These are phyloP conservation scores for Ustilago vetiveriae DNA, from an alignment of 1,284 basidiomycete genomes.

Conservation along the genomic window DNA sequence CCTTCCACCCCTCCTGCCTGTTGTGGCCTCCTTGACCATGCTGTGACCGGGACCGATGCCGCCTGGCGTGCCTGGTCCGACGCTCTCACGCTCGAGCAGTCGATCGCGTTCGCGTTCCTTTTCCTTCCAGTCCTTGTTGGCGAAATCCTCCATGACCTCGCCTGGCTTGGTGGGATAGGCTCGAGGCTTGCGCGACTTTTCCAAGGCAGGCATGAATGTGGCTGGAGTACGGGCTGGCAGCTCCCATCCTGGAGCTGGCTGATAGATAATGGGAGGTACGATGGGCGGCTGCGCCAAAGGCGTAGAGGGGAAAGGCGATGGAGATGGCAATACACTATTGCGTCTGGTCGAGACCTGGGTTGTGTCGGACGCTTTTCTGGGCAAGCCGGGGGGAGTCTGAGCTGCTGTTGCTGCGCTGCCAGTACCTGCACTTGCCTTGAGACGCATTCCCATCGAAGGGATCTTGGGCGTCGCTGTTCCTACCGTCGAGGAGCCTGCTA, in stretches of 20 bases:
- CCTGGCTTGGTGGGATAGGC: constrained; percentile 58
- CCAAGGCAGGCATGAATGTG: constrained; percentile 50
- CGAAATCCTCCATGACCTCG: constrained; percentile 63
- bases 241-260: constrained; percentile 54
- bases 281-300: constrained; percentile 17
- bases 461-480: constrained; percentile 23
- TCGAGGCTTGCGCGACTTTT: constrained; percentile 39
- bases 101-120: constrained; percentile 58
- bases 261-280: constrained; percentile 19
- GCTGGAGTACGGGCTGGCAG: constrained; percentile 51
- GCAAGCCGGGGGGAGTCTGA: constrained; percentile 33
- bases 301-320: constrained; percentile 41
- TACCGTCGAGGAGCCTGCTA: no score
- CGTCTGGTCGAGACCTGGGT: constrained; percentile 37
- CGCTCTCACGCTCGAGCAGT: constrained; percentile 44
- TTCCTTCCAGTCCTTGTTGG: constrained; percentile 62
- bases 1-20: constrained; percentile 45
- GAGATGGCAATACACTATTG: constrained; percentile 45
- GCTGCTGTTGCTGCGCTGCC: constrained; percentile 11
- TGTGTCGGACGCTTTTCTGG: constrained; percentile 33
- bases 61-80: constrained; percentile 46
- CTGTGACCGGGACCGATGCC: constrained; percentile 45
- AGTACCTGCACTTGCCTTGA: constrained; percentile 48
- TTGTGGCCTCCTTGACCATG: constrained; percentile 47
- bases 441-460: constrained; percentile 43